A percentile compares a stretch with the other conserved stretches of the same genome.
Conservation (phyloP, 768 basidiomycete species). For the Rickenella mellea region DNA sequence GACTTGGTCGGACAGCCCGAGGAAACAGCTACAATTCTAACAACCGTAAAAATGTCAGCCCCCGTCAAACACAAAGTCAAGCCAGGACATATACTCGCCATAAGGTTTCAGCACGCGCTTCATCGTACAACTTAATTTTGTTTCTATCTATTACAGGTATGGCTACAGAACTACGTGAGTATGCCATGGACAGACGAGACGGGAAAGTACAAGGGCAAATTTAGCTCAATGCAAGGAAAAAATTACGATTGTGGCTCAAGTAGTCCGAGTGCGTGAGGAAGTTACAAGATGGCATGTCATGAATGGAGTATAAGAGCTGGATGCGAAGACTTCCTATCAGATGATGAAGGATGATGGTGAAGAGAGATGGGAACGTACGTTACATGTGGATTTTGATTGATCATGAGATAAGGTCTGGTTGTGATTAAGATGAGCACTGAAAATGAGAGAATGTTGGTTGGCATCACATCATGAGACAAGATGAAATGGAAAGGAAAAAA, state of each 20-base stretch:
- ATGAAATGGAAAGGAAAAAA: slow-evolving; percentile 5
- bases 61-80: not conserved
- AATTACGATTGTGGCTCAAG: not conserved
- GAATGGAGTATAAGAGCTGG: too few species aligned
- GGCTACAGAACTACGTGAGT: not conserved
- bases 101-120: not conserved
- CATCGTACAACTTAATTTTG: not conserved
- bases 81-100: not conserved
- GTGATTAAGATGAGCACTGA: slow-evolving; percentile 20
- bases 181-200: not conserved
- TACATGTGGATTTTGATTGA: not conserved
- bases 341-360: not conserved
- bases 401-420: not conserved
- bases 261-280: too few species aligned
- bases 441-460: slow-evolving; percentile 53
- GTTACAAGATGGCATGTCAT: too few species aligned
- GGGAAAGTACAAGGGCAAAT: not conserved
- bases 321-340: too few species aligned
- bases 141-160: not conserved
- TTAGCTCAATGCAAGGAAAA: not conserved
- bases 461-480: slow-evolving; percentile 28
- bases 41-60: too few species aligned
- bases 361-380: not conserved
- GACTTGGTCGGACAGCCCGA: too few species aligned
- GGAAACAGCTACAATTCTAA: too few species aligned